Evolutionary conservation across 306 rosid species (phyloP), one percentile per base, ranked within the genome.

Genomic region (Cucumis hystrix): DNA sequence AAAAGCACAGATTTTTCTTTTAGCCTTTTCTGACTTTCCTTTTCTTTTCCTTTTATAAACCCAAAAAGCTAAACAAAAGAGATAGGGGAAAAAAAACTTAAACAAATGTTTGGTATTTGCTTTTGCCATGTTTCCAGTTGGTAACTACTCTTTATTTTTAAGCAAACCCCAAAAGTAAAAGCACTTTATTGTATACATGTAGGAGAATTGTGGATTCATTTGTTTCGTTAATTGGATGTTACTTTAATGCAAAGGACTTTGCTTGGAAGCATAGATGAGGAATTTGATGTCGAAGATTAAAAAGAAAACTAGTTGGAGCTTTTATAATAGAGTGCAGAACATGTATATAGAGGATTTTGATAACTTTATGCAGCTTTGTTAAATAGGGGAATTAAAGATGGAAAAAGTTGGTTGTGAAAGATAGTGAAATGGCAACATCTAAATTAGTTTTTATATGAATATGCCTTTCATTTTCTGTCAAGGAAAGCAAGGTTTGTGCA

Each of bases 401-500:
- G 1, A 43, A 37, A 70, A 45, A 70, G 69, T 63, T 68, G 49
- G 56, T 35, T 68, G 30, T 21, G 21, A 70, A 70, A 51, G 76
- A 51, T 1, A 28, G 61, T 49, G 76, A 72, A 72, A 71, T 23
- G 40, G 60, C 60, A 69, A 69, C 55, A 40, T 67, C 54, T 17
- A 39, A 17, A 0, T 65, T 64, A 14, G 39, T 30, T 21, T 9
- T 37, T 66, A 4, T 10, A n/a, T 41, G 37, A 33, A 33, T 33
- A 67, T 69, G 57, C 5, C 39, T 71, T 51, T 72, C 77, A 72
- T 72, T 72, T 72, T 72, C 28, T 72, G 61, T 72, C 25, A 72
- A 72, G 62, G 62, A 72, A 72, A 51, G 77, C 59, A 72, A 72
- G 62, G 61, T 51, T 72, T 52, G 18, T 10, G 0, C 58, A 47